Evolutionary conservation across 2,329 filamentous ascomycete genomes (phyloP).

Genomic region (Magnaporthiopsis poae): DNA sequence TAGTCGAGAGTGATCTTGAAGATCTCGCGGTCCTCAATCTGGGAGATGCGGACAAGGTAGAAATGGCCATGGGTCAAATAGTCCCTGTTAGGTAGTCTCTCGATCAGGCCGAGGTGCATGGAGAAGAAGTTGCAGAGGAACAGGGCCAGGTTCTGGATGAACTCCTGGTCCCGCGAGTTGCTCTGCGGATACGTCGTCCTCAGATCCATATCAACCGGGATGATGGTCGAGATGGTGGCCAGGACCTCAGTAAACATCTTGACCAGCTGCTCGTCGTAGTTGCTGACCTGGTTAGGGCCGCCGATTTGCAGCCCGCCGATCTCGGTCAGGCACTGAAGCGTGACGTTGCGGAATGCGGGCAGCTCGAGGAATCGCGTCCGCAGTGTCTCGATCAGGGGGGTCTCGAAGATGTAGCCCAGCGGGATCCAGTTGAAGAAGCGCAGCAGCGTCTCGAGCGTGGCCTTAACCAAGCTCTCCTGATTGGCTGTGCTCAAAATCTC

Average conservation of each 20-base stretch:
- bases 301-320: conserved; percentile 86
- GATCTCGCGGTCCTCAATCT: conserved; percentile 96
- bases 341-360: conserved; percentile 92
- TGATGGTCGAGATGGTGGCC: conserved; percentile 84
- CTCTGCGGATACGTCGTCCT: conserved; percentile 85
- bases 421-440: conserved; percentile 99
- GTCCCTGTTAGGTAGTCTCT: conserved; percentile 89
- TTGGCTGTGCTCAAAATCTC: conserved; percentile 87
- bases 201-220: conserved; percentile 79
- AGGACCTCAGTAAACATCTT: conserved; percentile 98
- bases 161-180: conserved; percentile 89
- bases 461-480: conserved; percentile 77
- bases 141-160: conserved; percentile 89
- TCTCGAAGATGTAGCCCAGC: conserved; percentile 97
- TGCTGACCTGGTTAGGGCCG: conserved; percentile 49
- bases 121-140: conserved; percentile 97
- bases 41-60: conserved; percentile 94
- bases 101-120: conserved; percentile 82
- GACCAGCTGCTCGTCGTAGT: conserved; percentile 87
- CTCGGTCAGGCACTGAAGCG: conserved; percentile 91
- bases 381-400: conserved; percentile 85
- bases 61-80: conserved; percentile 94
- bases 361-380: conserved; percentile 85
- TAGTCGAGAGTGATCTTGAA: conserved; percentile 99
- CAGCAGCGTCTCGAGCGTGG: conserved; percentile 89